These are phyloP conservation scores for Priceomyces haplophilus DNA, from an alignment of 805 yeast genomes.

Conservation along the genomic window DNA sequence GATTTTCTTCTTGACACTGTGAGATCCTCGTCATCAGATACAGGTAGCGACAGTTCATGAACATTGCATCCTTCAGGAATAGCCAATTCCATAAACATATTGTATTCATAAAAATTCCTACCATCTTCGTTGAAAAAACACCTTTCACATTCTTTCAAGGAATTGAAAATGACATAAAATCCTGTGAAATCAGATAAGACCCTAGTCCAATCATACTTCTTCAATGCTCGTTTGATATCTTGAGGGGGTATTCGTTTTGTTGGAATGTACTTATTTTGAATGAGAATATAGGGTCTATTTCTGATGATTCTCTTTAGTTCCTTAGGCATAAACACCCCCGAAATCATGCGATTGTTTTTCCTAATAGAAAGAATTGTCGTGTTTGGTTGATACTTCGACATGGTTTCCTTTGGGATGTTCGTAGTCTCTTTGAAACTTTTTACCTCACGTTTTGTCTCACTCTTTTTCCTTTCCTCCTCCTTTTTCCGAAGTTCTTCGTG, in stretches of 20 bases:
- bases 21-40: conserved; percentile 11
- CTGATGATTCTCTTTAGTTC: conserved; percentile 50
- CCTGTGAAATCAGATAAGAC: conserved; percentile 64
- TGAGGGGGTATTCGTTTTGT: conserved; percentile 46
- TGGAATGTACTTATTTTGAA: conserved; percentile 50
- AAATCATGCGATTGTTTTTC: conserved; percentile 27
- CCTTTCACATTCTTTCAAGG: conserved; percentile 52
- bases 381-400: conserved; percentile 23
- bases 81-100: conserved; percentile 56
- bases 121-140: conserved; percentile 66
- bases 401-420: neutral
- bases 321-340: conserved; percentile 43
- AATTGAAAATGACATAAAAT: conserved; percentile 67
- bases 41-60: neutral
- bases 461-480: conserved; percentile 16
- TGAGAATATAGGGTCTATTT: conserved; percentile 56
- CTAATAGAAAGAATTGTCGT: conserved; percentile 34
- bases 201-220: conserved; percentile 62
- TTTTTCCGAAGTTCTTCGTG: conserved; percentile 13
- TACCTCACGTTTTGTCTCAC: conserved; percentile 8
- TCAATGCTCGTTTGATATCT: conserved; percentile 58
- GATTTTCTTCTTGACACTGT: conserved; percentile 11
- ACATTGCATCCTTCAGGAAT: conserved; percentile 44
- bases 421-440: conserved; percentile 8
- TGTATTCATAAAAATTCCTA: conserved; percentile 42